Conservation (phyloP, 2,329 filamentous ascomycete species). For the Microdochium bolleyi region DNA sequence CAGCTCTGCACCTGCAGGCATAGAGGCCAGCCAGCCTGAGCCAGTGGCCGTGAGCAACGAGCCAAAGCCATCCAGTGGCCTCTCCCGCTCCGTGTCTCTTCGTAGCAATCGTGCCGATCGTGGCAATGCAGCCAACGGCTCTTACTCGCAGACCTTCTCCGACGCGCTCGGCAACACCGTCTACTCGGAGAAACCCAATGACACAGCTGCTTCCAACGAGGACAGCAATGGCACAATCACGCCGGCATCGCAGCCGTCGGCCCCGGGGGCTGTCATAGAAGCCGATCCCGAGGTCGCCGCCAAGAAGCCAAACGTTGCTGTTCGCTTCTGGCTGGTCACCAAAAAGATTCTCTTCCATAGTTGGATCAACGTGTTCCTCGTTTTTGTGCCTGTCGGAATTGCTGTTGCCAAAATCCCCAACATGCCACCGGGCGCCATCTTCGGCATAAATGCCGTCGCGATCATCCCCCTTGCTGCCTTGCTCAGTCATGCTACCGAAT, state of each 20-base stretch:
- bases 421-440: slow-evolving; percentile 53
- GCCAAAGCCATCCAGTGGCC: not conserved
- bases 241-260: slow-evolving; percentile 38
- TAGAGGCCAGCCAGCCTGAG: not conserved
- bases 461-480: slow-evolving; percentile 69
- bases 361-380: slow-evolving; percentile 69
- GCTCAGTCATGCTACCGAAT: slow-evolving; percentile 67
- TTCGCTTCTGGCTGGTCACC: slow-evolving; percentile 38
- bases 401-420: slow-evolving; percentile 45
- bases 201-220: not conserved
- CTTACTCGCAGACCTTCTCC: not conserved
- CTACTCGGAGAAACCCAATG: not conserved
- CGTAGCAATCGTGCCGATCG: not conserved
- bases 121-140: not conserved
- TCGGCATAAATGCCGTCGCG: slow-evolving; percentile 67
- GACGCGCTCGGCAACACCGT: not conserved
- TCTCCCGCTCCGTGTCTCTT: not conserved
- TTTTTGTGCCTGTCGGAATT: slow-evolving; percentile 76
- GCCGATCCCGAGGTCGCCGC: slow-evolving; percentile 13
- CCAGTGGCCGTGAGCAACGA: not conserved
- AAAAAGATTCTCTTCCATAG: slow-evolving; percentile 60
- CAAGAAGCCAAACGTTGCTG: slow-evolving; percentile 19
- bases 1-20: not conserved
- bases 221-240: slow-evolving; percentile 9
- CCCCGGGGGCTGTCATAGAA: slow-evolving; percentile 49